phyloP scores from a whole-genome alignment of 768 basidiomycete genomes.

The Myochromella boudieri region DNA sequence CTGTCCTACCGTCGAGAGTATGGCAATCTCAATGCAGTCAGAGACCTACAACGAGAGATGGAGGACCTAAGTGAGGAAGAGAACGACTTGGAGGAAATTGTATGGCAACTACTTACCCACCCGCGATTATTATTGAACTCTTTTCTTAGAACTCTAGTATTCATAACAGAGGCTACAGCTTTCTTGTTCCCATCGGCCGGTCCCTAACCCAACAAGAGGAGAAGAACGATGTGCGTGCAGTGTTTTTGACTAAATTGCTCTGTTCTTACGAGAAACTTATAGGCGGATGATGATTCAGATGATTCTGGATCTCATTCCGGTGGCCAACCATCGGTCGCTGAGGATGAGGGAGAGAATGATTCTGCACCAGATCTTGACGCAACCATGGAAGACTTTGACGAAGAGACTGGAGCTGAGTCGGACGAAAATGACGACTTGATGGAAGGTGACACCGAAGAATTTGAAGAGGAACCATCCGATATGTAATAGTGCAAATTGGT shows the following conservation, averaged over 20 bases:
- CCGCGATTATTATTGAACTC: constrained; percentile 7
- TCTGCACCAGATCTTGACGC: constrained; percentile 58
- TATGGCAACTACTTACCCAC: constrained; percentile 21
- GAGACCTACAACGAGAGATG: constrained; percentile 75
- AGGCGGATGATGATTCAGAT: constrained; percentile 53
- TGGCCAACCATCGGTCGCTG: constrained; percentile 39
- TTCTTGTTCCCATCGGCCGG: constrained; percentile 73
- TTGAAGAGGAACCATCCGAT: constrained; percentile 47
- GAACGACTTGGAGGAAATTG: constrained; percentile 75
- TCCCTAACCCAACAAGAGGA: constrained; percentile 76
- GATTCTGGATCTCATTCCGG: constrained; percentile 43
- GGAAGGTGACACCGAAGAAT: constrained; percentile 52
- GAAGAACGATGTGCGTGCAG: constrained; percentile 69
- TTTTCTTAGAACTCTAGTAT: constrained; percentile 52
- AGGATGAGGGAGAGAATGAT: constrained; percentile 51
- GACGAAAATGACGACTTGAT: constrained; percentile 41
- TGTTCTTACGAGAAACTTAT: constrained; percentile 3
- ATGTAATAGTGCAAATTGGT: too few species aligned
- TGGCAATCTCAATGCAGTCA: constrained; percentile 57
- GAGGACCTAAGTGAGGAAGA: constrained; percentile 87
- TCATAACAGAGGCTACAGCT: constrained; percentile 64
- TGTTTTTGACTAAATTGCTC: neutral
- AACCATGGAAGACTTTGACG: constrained; percentile 60
- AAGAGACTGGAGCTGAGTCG: constrained; percentile 44
- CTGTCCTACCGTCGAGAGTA: constrained; percentile 50